Base-by-base conservation (phyloP, 208 protist species). In the Wallacemonas sp. region DNA sequence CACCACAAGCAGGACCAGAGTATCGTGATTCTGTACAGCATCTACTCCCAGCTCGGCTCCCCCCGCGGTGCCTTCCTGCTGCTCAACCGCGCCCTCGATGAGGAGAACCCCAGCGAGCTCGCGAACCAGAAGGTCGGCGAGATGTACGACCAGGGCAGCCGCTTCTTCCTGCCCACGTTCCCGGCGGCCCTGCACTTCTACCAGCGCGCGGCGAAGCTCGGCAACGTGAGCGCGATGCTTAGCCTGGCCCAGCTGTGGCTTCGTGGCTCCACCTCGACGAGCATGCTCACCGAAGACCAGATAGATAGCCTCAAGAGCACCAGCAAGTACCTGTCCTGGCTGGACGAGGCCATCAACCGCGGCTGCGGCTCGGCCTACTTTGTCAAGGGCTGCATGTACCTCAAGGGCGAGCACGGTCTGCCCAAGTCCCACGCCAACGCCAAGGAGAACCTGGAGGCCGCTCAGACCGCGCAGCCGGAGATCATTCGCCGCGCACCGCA, bases 121-220 rank as follows among this genome's bases (percentile, higher is more conserved):
- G 79, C 72, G 10, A 95, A 93, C 66, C 77, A 90, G 26, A 88
- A 89, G 61, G 65, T 95, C 16, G 92, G 85, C 45, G 85, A 95
- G 79, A 72, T 93, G 33, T 95, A 93, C 77, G 89, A 95, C 74
- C 63, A 79, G n/a, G 92, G 89, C 4, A 84, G 81, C 7, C 79
- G 84, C 41, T 74, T 92, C 77, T 95, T 97, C 61, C 76, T 92
- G 11, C 89, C 92, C 1, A 68, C 95, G 32, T 95, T 97, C 73
- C 87, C 89, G 10, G 88, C 87, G 22, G 89, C 92, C 4, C 29
- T 97, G 28, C 87, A 91, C 76, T 97, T 95, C 65, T 95, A 92
- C 76, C 87, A 97, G 76, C 92, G 89, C 38, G 92, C 92, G 26
- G 92, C 92, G 23, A 67, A 82, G 57, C 76, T 85, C 22, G 92